Evolutionary conservation across 2,329 filamentous ascomycete genomes (phyloP).

Genomic region (Aspergillus costaricaensis): DNA sequence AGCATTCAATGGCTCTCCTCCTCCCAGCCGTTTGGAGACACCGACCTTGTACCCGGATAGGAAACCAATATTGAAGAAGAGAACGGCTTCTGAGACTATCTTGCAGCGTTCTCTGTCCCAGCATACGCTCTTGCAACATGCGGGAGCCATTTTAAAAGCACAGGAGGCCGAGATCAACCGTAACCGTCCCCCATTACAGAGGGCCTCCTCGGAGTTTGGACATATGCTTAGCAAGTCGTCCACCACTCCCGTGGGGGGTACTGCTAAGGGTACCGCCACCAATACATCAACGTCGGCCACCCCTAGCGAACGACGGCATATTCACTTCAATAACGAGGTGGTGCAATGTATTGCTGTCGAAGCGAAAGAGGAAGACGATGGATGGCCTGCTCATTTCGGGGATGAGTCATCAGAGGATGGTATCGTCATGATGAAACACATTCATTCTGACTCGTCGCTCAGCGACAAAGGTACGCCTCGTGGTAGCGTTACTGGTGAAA

Average conservation of each 20-base stretch:
- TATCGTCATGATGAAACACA: slow-evolving; percentile 78
- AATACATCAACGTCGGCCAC: slow-evolving; percentile 72
- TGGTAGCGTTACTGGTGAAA: slow-evolving; percentile 62
- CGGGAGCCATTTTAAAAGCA: slow-evolving; percentile 80
- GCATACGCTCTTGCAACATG: slow-evolving; percentile 86
- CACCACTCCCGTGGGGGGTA: slow-evolving; percentile 6
- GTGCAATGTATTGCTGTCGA: slow-evolving; percentile 95
- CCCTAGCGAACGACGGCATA: slow-evolving; percentile 71
- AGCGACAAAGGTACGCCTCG: slow-evolving; percentile 55
- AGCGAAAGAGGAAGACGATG: slow-evolving; percentile 64
- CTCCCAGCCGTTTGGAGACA: slow-evolving; percentile 59
- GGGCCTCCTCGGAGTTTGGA: slow-evolving; percentile 61
- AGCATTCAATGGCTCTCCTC: slow-evolving; percentile 50
- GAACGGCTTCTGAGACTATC: slow-evolving; percentile 94
- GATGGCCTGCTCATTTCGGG: slow-evolving; percentile 45
- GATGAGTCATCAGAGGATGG: slow-evolving; percentile 74
- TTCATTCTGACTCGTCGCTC: slow-evolving; percentile 55
- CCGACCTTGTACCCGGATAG: slow-evolving; percentile 70
- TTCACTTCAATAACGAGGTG: slow-evolving; percentile 95
- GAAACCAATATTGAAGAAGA: slow-evolving; percentile 94
- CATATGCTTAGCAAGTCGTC: slow-evolving; percentile 54
- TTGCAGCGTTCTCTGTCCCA: slow-evolving; percentile 84
- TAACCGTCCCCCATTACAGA: slow-evolving; percentile 59
- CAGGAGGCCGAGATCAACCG: slow-evolving; percentile 65
- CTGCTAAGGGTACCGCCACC: slow-evolving; percentile 58